Percentiles rank a stretch among this genome's conserved stretches.
Conservation (phyloP, 768 basidiomycete species). For the Tulasnella sp. region DNA sequence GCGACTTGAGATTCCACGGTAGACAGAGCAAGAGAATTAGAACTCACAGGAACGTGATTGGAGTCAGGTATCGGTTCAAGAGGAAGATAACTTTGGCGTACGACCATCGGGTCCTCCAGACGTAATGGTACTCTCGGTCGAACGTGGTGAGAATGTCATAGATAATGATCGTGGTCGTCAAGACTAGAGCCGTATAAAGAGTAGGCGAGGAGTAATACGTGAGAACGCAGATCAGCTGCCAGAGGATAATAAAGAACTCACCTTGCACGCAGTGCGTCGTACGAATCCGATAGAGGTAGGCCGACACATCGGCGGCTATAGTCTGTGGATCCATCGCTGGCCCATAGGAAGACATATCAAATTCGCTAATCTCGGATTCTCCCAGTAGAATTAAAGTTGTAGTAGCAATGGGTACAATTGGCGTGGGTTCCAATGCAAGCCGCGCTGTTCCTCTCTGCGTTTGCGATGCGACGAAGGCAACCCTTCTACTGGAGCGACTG, state of each 20-base stretch:
- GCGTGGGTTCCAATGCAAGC: not conserved
- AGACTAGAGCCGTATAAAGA: not conserved
- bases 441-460: not conserved
- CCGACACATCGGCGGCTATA: not conserved
- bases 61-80: slow-evolving; percentile 14
- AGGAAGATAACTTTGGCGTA: slow-evolving; percentile 1
- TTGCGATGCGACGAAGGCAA: not conserved
- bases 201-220: not conserved
- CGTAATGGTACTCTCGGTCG: slow-evolving; percentile 23
- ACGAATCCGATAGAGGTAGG: slow-evolving; percentile 9
- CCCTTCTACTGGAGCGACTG: not conserved
- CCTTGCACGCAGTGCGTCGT: not conserved
- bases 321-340: slow-evolving; percentile 1
- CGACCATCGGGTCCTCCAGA: slow-evolving; percentile 27
- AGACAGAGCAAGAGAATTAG: not conserved
- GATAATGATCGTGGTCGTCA: slow-evolving; percentile 5
- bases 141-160: slow-evolving; percentile 27
- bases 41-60: slow-evolving; percentile 1
- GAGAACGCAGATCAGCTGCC: no score
- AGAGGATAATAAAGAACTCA: not conserved
- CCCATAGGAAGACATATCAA: slow-evolving; percentile 1
- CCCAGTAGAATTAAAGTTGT: not conserved
- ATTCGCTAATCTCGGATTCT: not conserved
- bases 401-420: not conserved
- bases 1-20: not conserved